Base-by-base conservation (phyloP, 2,329 filamentous ascomycete species). In the Fusarium paranaense region DNA sequence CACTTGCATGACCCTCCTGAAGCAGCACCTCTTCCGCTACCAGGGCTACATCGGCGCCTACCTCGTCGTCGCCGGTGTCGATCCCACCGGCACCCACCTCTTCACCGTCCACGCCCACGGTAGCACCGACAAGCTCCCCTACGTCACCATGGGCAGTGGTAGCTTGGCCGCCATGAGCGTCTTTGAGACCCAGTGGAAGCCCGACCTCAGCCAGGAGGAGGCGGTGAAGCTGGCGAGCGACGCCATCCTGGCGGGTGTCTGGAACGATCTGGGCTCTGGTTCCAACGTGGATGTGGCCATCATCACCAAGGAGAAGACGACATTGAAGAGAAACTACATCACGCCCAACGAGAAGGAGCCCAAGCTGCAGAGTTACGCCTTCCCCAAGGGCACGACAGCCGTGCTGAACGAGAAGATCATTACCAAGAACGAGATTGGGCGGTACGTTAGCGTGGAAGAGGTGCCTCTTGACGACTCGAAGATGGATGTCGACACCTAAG, bases 31-130 rank as follows among this genome's bases (percentile, higher is more conserved):
- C 73, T 99, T 99, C 93, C 92, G 94, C 79, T 94, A 99, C 89
- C 97, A 99, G 85, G 97, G 97, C 78, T 90, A 99, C 87, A 98
- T 99, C 78, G 97, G 97, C 78, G 97, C 97, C 74, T 99, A 99
- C 85, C 92, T 99, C 67, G 97, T 99, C 76, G 94, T 99, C 67
- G 97, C 97, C 40, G 97, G 97, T 76, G 95, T 97, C 81, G 97
- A 99, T 83, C 96, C 97, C 37, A 99, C 97, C 1, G 97, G 97
- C 80, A 91, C 93, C 54, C 95, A 98, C 80, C 92, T 99, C 72
- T 99, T 97, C 89, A 99, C 97, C 74, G 97, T 99, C 50, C 97
- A 99, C 86, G 97, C 97, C 69, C 97, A 99, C 88, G 97, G 97
- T 76, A 97, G 93, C 80, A 99, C 97, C 71, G 97, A 99, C 87